These are phyloP conservation scores for Pythium angustatum DNA, from an alignment of 352 stramenopile genomes.

Conservation along the genomic window DNA sequence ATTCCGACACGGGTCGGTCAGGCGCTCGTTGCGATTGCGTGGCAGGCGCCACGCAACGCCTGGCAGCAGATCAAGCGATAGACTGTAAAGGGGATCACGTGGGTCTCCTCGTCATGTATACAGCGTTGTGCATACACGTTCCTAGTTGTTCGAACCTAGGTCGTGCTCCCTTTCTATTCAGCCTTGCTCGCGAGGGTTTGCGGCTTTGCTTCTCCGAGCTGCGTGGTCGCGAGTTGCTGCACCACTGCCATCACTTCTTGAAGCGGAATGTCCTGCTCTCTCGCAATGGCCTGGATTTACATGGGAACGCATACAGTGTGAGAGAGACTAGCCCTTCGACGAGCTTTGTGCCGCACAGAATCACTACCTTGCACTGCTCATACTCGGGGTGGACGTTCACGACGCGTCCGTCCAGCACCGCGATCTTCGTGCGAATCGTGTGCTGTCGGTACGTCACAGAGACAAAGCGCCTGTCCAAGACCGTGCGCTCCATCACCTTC, in stretches of 20 bases:
- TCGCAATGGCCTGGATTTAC: slow-evolving; percentile 9
- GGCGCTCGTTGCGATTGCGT: slow-evolving; percentile 40
- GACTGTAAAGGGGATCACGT: background rate
- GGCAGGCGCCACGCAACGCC: slow-evolving; percentile 35
- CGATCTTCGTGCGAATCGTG: slow-evolving; percentile 62
- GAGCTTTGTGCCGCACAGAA: background rate
- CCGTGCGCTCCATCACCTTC: slow-evolving; percentile 57
- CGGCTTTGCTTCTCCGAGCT: slow-evolving; percentile 27
- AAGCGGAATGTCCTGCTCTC: slow-evolving; percentile 35
- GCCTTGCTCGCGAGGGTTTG: too few species aligned
- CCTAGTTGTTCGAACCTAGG: too few species aligned
- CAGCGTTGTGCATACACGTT: background rate
- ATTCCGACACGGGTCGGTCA: slow-evolving; percentile 40
- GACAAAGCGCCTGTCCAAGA: slow-evolving; percentile 56
- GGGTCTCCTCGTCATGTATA: background rate
- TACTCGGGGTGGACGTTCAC: slow-evolving; percentile 84
- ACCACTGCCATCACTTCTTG: slow-evolving; percentile 60
- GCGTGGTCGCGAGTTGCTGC: slow-evolving; percentile 38
- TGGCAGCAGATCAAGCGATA: slow-evolving; percentile 32
- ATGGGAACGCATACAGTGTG: too few species aligned
- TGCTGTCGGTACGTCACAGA: slow-evolving; percentile 44
- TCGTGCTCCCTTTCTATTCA: too few species aligned
- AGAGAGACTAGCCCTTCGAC: background rate
- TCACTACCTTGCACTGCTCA: slow-evolving; percentile 73
- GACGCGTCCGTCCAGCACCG: slow-evolving; percentile 43